Base-by-base conservation (phyloP, 75 land plant species). In the Selaginella moellendorffii region DNA sequence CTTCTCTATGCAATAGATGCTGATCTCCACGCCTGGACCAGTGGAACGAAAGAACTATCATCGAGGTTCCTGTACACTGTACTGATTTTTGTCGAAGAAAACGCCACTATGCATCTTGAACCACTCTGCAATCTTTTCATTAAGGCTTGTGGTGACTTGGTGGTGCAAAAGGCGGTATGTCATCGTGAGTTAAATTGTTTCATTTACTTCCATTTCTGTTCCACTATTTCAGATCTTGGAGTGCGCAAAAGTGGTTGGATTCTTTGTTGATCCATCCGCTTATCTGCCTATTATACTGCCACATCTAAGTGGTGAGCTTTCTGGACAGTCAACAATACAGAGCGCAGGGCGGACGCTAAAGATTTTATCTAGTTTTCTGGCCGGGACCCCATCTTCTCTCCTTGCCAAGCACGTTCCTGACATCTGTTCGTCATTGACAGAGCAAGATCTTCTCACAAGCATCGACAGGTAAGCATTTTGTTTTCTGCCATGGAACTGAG, bases 81-180 rank as follows among this genome's bases (percentile, higher is more conserved):
- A 10, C 24, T 75, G 21, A 27, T 70, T 24, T 75, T 70, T 62
- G 73, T 61, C 21, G 77, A 75, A 51, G 64, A 71, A 8, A 61
- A 70, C 60, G 72, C 65, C 52, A 75, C 77, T 31, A 75, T 75
- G 77, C 77, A 75, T 60, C 64, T 75, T 19, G 72, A 70, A 26
- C 67, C 63, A 53, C 27, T 70, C 9, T 24, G 69, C 26, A 28
- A 42, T 26, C 24, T 66, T 29, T 12, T 70, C 56, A 72, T 71
- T 52, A 69, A 70, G 53, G 68, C 69, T 26, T 52, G 74, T 31
- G 26, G 29, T 12, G 65, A 75, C 31, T 22, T 54, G 27, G 63
- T 21, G 60, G 69, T 64, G 73, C 5, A 54, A 10, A 46, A 42
- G 14, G 69, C 64, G 77, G 67, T 74, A 23, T 54, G 62, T 26